Base-by-base conservation (phyloP, 768 basidiomycete species). In the Gymnopilus junonius region DNA sequence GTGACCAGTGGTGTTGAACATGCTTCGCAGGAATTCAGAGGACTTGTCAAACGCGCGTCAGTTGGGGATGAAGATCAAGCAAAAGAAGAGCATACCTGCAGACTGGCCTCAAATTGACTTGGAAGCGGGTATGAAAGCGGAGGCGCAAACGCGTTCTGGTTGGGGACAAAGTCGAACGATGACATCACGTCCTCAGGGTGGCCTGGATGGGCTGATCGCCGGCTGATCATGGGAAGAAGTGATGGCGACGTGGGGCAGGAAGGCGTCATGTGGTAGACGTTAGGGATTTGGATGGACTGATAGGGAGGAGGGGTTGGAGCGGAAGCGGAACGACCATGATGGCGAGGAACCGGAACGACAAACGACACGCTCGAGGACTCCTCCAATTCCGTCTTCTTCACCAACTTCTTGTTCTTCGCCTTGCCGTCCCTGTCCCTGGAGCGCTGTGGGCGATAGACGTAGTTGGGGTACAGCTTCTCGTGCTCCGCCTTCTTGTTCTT, bases 401-500 rank as follows among this genome's bases (percentile, higher is more conserved):
- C 21, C 66, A 70, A 71, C 80, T 77, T 85, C 78, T 68, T 76
- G 58, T 68, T 77, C 75, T 78, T 80, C 57, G 78, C 70, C 67
- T 81, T 81, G 27, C 80, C 82, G 70, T 85, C 87, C 76, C 81
- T 82, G 67, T 86, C 83, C 74, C 83, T 84, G 42, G 79, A 75
- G 56, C 90, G 81, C 75, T 91, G 89, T 0, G 91, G 91, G 8
- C 90, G 87, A 71, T 92, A 92, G 29, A 92, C 90, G 74, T 92
- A 92, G 74, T 87, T 82, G 69, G 91, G 91, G 67, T 91, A 88
- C 79, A 86, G 78, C 71, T 80, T 77, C 78, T 89, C 88, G 75
- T 92, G 89, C 78, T 92, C 90, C 79, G 85, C 86, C 82, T 92
- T 91, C 79, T 87, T 88, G 75, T 88, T 87, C 81, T 89, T 90